Evolutionary conservation across 1,139 yeast genomes (phyloP).

Genomic region (Candida anutae): DNA sequence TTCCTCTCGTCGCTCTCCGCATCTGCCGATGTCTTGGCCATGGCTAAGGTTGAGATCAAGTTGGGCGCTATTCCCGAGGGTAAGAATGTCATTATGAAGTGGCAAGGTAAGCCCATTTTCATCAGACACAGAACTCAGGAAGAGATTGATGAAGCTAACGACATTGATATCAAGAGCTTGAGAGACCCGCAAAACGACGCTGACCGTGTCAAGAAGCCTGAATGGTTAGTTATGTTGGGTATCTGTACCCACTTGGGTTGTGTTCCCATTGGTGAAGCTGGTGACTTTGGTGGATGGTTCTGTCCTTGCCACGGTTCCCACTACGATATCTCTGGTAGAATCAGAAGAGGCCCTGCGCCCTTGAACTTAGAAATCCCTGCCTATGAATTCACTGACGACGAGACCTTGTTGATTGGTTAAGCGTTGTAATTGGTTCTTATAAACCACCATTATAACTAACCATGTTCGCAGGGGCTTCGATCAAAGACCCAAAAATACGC

Average conservation of each 20-base stretch:
- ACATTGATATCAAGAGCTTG: slow-evolving; percentile 61
- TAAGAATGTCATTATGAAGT: slow-evolving; percentile 94
- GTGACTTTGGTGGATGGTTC: slow-evolving; percentile 99
- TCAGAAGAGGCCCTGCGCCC: slow-evolving; percentile 99
- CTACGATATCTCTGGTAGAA: slow-evolving; percentile 99
- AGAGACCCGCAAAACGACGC: slow-evolving; percentile 94
- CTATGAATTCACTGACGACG: slow-evolving; percentile 74
- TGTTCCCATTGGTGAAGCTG: slow-evolving; percentile 99
- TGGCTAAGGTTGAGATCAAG: slow-evolving; percentile 99
- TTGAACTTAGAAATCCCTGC: slow-evolving; percentile 94
- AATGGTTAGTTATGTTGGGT: slow-evolving; percentile 99
- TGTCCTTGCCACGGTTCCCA: slow-evolving; percentile 99
- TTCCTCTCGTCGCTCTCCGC: slow-evolving; percentile 94
- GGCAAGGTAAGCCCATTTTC: slow-evolving; percentile 99
- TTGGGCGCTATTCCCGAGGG: slow-evolving; percentile 94
- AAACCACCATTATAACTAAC: background rate
- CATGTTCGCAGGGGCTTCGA: too few relatives aligned
- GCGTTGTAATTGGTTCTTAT: slow-evolving; percentile 1
- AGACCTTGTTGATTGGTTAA: slow-evolving; percentile 68
- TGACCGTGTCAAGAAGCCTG: slow-evolving; percentile 94
- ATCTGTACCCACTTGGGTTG: slow-evolving; percentile 99
- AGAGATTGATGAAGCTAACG: slow-evolving; percentile 93
- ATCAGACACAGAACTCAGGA: slow-evolving; percentile 95
- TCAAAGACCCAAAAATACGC: too few relatives aligned
- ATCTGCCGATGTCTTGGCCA: slow-evolving; percentile 96